A percentile compares a stretch with the other conserved stretches of the same genome.
These are phyloP conservation scores for Plasmodium cynomolgi DNA, from an alignment of 169 alveolate species.

Conservation along the genomic window DNA sequence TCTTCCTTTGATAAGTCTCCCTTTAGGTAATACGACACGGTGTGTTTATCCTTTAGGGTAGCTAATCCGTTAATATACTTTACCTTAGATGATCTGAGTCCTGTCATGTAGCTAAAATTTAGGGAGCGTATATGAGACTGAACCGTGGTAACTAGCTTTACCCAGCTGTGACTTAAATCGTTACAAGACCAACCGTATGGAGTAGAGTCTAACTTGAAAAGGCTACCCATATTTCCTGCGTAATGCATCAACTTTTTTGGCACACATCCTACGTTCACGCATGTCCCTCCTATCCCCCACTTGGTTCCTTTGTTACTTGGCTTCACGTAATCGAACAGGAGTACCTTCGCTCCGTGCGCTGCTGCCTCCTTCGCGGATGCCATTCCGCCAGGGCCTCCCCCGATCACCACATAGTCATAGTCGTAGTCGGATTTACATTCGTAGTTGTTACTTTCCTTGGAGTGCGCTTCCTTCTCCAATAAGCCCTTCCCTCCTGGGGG, in stretches of 20 bases:
- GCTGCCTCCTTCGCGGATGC: constrained; percentile 98
- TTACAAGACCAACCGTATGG: constrained; percentile 71
- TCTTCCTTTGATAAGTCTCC: constrained; percentile 80
- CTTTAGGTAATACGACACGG: constrained; percentile 79
- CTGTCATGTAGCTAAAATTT: constrained; percentile 94
- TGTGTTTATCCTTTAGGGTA: constrained; percentile 52
- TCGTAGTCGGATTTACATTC: not conserved
- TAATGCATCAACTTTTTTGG: constrained; percentile 99
- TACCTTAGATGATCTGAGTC: constrained; percentile 87
- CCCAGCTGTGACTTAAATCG: constrained; percentile 88
- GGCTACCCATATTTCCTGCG: constrained; percentile 90
- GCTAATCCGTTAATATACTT: constrained; percentile 92
- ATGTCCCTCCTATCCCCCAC: constrained; percentile 98
- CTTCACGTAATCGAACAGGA: constrained; percentile 94
- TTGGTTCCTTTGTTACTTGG: constrained; percentile 96
- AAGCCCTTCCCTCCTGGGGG: not conserved
- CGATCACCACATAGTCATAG: constrained; percentile 90
- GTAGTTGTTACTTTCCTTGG: not conserved
- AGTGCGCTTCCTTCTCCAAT: not conserved
- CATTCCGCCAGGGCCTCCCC: constrained; percentile 95
- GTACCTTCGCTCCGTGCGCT: constrained; percentile 93
- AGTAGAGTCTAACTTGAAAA: constrained; percentile 49
- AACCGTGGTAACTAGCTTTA: constrained; percentile 87
- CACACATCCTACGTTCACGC: constrained; percentile 99
- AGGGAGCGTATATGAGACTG: constrained; percentile 92